These are phyloP conservation scores for Hibiscus tridactylites DNA, from an alignment of 345 rosid species.

Conservation along the genomic window DNA sequence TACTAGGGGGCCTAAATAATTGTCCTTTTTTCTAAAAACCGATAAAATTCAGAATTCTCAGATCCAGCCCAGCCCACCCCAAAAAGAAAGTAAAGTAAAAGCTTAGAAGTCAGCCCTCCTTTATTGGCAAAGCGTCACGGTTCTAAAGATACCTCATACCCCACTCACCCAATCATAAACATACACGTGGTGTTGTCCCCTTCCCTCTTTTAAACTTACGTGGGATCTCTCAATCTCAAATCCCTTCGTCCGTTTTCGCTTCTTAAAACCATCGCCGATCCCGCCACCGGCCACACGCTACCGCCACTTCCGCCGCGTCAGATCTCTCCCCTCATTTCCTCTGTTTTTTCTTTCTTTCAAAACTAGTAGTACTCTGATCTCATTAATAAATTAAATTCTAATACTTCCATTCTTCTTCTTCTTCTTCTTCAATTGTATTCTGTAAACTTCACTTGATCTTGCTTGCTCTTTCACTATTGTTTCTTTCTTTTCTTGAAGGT, in stretches of 20 bases:
- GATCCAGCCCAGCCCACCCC: not conserved
- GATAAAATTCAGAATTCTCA: not conserved
- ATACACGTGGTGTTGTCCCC: conserved; percentile 14
- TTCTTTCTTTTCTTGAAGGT: not conserved
- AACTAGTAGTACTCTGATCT: too few species aligned
- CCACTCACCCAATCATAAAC: not conserved
- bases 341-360: too few species aligned
- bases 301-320: not conserved
- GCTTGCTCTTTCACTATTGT: not conserved
- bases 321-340: not conserved
- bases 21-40: not conserved
- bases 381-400: too few species aligned
- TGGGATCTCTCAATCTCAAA: conserved; percentile 17
- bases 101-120: not conserved
- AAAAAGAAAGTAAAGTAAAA: not conserved
- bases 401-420: not conserved
- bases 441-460: not conserved
- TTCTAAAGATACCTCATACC: not conserved
- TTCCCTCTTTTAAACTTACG: not conserved
- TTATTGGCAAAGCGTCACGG: conserved; percentile 6
- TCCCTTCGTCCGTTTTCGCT: conserved; percentile 9
- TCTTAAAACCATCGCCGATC: conserved; percentile 9
- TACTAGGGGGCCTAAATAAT: not conserved
- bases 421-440: not conserved
- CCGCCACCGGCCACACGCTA: not conserved